phyloP scores from a whole-genome alignment of 805 yeast genomes.

The Metschnikowia baotianmanensis region DNA sequence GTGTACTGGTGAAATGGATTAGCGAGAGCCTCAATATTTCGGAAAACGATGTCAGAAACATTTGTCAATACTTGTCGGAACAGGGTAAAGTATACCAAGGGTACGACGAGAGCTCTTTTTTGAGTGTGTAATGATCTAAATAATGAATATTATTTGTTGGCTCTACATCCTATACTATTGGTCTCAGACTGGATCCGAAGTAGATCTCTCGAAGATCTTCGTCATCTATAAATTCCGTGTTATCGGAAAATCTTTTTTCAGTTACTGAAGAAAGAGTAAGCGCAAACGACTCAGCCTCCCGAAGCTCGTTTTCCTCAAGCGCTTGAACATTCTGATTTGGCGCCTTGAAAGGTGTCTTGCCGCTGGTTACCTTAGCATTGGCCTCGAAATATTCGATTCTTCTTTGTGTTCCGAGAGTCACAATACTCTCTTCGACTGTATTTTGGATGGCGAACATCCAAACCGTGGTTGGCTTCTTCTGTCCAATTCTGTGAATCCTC shows the following conservation, averaged over 20 bases:
- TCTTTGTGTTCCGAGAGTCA: conserved; percentile 62
- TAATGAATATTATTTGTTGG: background rate
- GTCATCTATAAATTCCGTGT: conserved; percentile 7
- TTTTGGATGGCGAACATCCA: conserved; percentile 88
- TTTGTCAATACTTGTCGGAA: conserved; percentile 56
- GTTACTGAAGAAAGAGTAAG: conserved; percentile 12
- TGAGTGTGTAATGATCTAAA: conserved; percentile 22
- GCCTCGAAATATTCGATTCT: conserved; percentile 43
- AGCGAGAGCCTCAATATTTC: conserved; percentile 53
- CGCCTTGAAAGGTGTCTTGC: background rate
- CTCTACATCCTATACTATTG: too few species aligned
- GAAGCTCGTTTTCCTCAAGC: conserved; percentile 15
- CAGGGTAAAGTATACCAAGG: conserved; percentile 70
- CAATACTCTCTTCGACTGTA: conserved; percentile 87
- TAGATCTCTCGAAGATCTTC: too few species aligned
- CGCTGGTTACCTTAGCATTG: conserved; percentile 13
- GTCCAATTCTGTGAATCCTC: conserved; percentile 91
- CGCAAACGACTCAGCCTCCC: conserved; percentile 21
- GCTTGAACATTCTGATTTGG: background rate
- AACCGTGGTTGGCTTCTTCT: conserved; percentile 72
- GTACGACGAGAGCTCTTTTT: conserved; percentile 60
- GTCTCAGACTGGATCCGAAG: too few species aligned
- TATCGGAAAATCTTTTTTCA: conserved; percentile 6
- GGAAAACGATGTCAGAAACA: conserved; percentile 47
- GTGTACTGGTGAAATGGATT: conserved; percentile 67